Percentiles rank a stretch among this genome's conserved stretches.
Evolutionary conservation across 148 eudicot genomes (phyloP).

Genomic region (Euryodendron excelsum): DNA sequence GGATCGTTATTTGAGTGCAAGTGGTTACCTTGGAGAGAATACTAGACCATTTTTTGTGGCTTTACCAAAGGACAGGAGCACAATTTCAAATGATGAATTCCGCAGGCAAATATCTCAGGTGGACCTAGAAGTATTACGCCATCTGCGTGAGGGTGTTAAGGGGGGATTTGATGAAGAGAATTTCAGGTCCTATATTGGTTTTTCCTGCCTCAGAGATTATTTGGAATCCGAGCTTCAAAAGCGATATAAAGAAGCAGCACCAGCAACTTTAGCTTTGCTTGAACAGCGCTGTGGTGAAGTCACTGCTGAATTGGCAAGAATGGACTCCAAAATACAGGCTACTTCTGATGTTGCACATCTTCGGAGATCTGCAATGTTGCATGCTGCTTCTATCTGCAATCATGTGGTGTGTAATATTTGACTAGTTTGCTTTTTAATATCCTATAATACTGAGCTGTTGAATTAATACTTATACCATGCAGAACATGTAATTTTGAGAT

Average conservation of each 20-base stretch:
- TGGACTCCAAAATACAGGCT: constrained; percentile 84
- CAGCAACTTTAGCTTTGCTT: constrained; percentile 89
- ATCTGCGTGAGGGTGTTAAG: constrained; percentile 77
- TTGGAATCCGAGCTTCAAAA: constrained; percentile 93
- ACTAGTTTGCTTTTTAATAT: background rate
- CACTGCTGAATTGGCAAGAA: constrained; percentile 56
- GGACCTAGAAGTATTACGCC: constrained; percentile 60
- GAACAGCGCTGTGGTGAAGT: constrained; percentile 92
- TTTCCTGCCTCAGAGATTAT: constrained; percentile 75
- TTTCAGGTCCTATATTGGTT: constrained; percentile 72
- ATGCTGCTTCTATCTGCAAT: constrained; percentile 74
- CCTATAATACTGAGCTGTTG: background rate
- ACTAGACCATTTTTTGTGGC: constrained; percentile 87
- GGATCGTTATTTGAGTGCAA: constrained; percentile 90
- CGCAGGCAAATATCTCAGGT: constrained; percentile 87
- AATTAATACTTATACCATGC: background rate
- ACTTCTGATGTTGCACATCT: constrained; percentile 93
- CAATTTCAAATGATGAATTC: constrained; percentile 82
- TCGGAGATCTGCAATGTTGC: constrained; percentile 84
- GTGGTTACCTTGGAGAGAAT: constrained; percentile 96
- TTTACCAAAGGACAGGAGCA: constrained; percentile 78
- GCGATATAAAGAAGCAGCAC: constrained; percentile 95
- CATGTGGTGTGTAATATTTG: constrained; percentile 65
- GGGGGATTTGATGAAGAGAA: constrained; percentile 98
- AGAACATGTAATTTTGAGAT: background rate